These are phyloP conservation scores for Rhytidiadelphus loreus DNA, from an alignment of 225 moss, liverwort and hornwort species.

Conservation along the genomic window DNA sequence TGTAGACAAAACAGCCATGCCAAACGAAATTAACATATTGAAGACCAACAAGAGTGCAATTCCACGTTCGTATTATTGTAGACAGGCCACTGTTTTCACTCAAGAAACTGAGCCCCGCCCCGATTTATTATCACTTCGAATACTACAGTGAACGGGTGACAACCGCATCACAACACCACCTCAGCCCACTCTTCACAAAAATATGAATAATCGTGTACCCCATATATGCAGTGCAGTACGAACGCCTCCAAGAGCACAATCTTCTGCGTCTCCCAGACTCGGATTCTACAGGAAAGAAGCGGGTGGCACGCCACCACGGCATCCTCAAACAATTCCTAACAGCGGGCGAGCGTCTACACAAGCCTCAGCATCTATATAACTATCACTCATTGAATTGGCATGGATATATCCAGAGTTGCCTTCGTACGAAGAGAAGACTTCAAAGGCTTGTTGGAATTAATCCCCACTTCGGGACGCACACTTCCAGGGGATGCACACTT, in stretches of 20 bases:
- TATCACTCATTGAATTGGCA: background rate
- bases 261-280: background rate
- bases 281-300: background rate
- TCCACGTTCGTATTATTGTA: no score
- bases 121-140: background rate
- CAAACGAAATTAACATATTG: no score
- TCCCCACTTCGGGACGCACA: background rate
- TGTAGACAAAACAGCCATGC: background rate
- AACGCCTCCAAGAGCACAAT: background rate
- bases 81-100: background rate
- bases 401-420: background rate
- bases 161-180: background rate
- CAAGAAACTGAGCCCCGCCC: background rate
- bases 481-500: background rate
- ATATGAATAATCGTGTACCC: background rate
- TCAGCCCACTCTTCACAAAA: background rate
- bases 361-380: background rate
- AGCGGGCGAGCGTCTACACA: constrained; percentile 5
- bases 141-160: background rate
- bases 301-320: constrained; percentile 20
- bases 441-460: background rate
- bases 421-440: background rate
- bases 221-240: background rate
- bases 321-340: background rate
- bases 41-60: background rate